phyloP scores from a whole-genome alignment of 768 basidiomycete genomes.

The Myochromella boudieri region DNA sequence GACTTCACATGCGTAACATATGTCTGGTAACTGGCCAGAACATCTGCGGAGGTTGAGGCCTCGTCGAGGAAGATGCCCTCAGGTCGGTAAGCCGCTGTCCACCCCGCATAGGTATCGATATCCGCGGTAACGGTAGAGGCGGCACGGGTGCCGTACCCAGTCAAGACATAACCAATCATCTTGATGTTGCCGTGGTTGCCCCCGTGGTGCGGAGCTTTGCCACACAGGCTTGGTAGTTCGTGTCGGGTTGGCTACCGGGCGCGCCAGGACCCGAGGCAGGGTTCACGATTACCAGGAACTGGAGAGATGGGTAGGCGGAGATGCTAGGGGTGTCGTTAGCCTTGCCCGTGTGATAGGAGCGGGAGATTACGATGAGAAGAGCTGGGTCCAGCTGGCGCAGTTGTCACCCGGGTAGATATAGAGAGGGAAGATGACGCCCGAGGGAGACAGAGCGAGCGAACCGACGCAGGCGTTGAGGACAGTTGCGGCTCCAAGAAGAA shows the following conservation, averaged over 20 bases:
- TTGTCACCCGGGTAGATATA: slow-evolving; percentile 28
- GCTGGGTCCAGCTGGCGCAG: slow-evolving; percentile 25
- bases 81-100: slow-evolving; percentile 26
- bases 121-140: slow-evolving; percentile 24
- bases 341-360: no score
- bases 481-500: background rate
- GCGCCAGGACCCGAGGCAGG: slow-evolving; percentile 30
- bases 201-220: slow-evolving; percentile 15
- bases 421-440: slow-evolving; percentile 29
- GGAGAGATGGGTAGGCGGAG: slow-evolving; percentile 22
- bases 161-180: slow-evolving; percentile 32
- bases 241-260: slow-evolving; percentile 24
- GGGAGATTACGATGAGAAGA: slow-evolving; percentile 22
- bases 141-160: slow-evolving; percentile 20
- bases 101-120: slow-evolving; percentile 28
- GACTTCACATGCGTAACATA: slow-evolving; percentile 19
- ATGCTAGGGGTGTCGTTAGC: slow-evolving; percentile 19
- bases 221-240: slow-evolving; percentile 29
- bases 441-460: slow-evolving; percentile 18
- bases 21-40: slow-evolving; percentile 23
- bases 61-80: slow-evolving; percentile 39
- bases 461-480: slow-evolving; percentile 10
- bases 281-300: slow-evolving; percentile 31
- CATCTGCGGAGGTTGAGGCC: slow-evolving; percentile 15
- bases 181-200: slow-evolving; percentile 22